Conservation (phyloP, 2,329 filamentous ascomycete species). For the Neopestalotiopsis sp. region DNA sequence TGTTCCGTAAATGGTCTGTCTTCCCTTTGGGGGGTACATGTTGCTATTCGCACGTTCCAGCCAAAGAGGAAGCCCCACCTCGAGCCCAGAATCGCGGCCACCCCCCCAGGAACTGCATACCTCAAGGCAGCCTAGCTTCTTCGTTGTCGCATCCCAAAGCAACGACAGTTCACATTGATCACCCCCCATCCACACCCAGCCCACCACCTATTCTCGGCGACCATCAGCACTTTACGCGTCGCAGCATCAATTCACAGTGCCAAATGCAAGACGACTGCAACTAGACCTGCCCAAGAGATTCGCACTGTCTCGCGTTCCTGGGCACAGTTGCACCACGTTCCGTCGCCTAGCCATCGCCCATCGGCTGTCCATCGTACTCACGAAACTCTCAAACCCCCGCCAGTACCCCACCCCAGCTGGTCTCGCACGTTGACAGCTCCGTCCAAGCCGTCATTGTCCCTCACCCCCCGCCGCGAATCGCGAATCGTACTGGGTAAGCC, state of each 20-base stretch:
- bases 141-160: slow-evolving; percentile 1
- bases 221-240: slow-evolving; percentile 15
- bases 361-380: not conserved
- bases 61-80: slow-evolving; percentile 5
- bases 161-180: slow-evolving; percentile 1
- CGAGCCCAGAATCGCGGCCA: not conserved
- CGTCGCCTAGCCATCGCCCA: slow-evolving; percentile 8
- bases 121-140: slow-evolving; percentile 3
- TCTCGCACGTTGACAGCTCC: slow-evolving; percentile 4
- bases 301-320: not conserved
- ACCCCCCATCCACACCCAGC: not conserved
- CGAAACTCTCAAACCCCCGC: slow-evolving; percentile 7
- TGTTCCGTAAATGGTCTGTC: slow-evolving; percentile 24
- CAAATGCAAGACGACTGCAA: not conserved
- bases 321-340: slow-evolving; percentile 10
- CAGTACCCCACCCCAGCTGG: slow-evolving; percentile 3
- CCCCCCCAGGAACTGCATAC: slow-evolving; percentile 10
- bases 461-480: not conserved
- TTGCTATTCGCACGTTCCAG: slow-evolving; percentile 15
- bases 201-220: not conserved
- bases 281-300: not conserved
- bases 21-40: slow-evolving; percentile 22
- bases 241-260: slow-evolving; percentile 4
- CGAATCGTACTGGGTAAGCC: slow-evolving; percentile 15
- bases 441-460: not conserved